Evolutionary conservation across 306 rosid species (phyloP).

Genomic region (Boehmeria nivea): DNA sequence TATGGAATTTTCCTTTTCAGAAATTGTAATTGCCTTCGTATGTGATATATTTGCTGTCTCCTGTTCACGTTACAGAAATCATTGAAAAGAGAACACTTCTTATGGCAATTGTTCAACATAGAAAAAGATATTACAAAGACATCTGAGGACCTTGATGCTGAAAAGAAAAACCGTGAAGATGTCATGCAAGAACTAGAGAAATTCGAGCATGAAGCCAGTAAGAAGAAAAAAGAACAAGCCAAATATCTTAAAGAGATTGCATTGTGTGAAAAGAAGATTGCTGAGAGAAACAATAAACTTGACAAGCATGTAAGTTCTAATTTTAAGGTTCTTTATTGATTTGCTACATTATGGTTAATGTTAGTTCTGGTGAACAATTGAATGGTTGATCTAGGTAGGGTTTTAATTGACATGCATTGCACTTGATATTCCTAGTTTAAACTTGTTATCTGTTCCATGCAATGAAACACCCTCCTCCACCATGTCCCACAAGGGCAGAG

Average conservation of each 20-base stretch:
- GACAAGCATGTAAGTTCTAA: constrained; percentile 75
- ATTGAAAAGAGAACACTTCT: constrained; percentile 69
- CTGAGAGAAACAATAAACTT: constrained; percentile 69
- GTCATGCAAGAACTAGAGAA: constrained; percentile 63
- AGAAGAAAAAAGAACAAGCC: constrained; percentile 83
- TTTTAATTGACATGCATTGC: background rate
- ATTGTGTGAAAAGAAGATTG: constrained; percentile 64
- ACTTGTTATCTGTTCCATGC: no score
- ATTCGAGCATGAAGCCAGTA: constrained; percentile 60
- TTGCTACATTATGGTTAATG: background rate
- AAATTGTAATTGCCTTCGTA: background rate
- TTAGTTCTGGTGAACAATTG: background rate
- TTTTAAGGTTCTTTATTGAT: background rate
- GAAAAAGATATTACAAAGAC: constrained; percentile 67
- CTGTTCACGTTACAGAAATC: constrained; percentile 48
- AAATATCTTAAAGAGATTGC: constrained; percentile 73
- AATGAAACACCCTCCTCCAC: background rate
- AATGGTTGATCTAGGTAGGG: background rate
- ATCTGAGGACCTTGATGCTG: constrained; percentile 67
- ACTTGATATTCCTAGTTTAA: no score
- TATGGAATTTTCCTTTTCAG: no score
- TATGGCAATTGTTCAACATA: constrained; percentile 82
- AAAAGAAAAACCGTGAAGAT: constrained; percentile 56
- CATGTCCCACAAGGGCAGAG: background rate
- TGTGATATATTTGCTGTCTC: background rate